A percentile compares a stretch with the other conserved stretches of the same genome.
These are phyloP conservation scores for Populus ilicifolia DNA, from an alignment of 345 rosid genomes.

Conservation along the genomic window DNA sequence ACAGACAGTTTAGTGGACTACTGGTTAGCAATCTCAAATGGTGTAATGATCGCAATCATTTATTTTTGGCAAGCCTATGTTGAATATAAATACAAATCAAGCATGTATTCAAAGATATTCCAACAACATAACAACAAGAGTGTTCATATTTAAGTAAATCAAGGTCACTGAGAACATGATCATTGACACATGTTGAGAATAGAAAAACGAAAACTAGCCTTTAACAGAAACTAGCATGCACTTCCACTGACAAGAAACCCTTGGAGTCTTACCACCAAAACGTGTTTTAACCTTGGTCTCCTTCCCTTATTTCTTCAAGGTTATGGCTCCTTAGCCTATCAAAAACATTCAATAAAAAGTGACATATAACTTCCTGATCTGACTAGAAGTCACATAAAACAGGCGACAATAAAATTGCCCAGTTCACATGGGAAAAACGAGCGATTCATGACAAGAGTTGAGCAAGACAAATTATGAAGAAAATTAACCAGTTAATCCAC, in stretches of 20 bases:
- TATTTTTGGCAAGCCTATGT: not conserved
- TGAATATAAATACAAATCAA: not conserved
- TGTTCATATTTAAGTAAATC: not conserved
- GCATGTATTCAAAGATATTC: not conserved
- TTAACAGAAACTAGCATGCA: not conserved
- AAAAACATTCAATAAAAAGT: not conserved
- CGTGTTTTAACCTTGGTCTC: not conserved
- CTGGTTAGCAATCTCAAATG: not conserved
- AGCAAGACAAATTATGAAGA: not conserved
- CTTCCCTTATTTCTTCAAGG: not conserved
- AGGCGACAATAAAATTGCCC: not conserved
- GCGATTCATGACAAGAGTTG: not conserved
- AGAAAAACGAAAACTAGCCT: no score
- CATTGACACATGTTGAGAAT: no score
- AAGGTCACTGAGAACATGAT: not conserved
- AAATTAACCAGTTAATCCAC: not conserved
- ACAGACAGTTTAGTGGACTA: not conserved
- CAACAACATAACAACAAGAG: not conserved
- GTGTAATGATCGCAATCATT: not conserved
- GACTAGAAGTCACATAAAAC: not conserved
- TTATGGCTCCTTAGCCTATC: conserved; percentile 16
- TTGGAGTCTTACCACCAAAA: conserved; percentile 15
- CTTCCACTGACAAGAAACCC: not conserved
- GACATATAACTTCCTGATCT: not conserved
- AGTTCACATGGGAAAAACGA: not conserved